These are phyloP conservation scores for Sordariomycetes sp. DNA, from an alignment of 2,329 filamentous ascomycete genomes.

Conservation along the genomic window DNA sequence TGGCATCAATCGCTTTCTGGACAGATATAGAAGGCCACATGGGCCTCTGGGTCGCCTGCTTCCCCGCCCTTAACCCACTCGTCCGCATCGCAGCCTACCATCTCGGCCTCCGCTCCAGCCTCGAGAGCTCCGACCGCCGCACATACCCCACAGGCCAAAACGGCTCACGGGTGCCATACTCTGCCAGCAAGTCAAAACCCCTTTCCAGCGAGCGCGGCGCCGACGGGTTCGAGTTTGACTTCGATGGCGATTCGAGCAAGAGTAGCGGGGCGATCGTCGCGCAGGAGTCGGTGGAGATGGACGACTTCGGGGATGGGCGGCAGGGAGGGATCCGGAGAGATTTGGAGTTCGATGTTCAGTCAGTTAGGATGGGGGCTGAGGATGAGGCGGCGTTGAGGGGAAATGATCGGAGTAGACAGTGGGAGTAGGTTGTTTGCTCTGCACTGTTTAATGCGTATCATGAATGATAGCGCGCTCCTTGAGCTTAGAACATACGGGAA, in stretches of 20 bases:
- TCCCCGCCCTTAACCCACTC: slow-evolving; percentile 24
- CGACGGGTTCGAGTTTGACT: not conserved
- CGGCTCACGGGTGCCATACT: not conserved
- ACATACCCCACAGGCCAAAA: not conserved
- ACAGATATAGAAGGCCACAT: slow-evolving; percentile 25
- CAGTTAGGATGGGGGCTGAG: not conserved
- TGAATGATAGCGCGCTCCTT: no score
- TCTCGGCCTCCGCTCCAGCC: slow-evolving; percentile 12
- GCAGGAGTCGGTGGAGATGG: not conserved
- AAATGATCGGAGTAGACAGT: not conserved
- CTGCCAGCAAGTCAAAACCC: not conserved
- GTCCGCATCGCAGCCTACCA: slow-evolving; percentile 15
- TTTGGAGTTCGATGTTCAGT: not conserved
- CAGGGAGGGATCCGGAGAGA: not conserved
- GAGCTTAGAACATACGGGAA: no score
- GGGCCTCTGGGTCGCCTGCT: slow-evolving; percentile 27
- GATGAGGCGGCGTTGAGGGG: not conserved
- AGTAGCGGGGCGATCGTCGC: slow-evolving; percentile 3
- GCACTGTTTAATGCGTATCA: no score
- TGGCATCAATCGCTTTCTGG: slow-evolving; percentile 21
- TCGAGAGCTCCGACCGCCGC: slow-evolving; percentile 4
- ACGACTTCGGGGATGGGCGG: not conserved
- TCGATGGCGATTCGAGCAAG: slow-evolving; percentile 1
- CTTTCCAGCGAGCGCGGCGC: not conserved
- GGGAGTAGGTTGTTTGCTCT: not conserved